Conservation (phyloP, 2,329 filamentous ascomycete species). For the Pseudogymnoascus sp. region DNA sequence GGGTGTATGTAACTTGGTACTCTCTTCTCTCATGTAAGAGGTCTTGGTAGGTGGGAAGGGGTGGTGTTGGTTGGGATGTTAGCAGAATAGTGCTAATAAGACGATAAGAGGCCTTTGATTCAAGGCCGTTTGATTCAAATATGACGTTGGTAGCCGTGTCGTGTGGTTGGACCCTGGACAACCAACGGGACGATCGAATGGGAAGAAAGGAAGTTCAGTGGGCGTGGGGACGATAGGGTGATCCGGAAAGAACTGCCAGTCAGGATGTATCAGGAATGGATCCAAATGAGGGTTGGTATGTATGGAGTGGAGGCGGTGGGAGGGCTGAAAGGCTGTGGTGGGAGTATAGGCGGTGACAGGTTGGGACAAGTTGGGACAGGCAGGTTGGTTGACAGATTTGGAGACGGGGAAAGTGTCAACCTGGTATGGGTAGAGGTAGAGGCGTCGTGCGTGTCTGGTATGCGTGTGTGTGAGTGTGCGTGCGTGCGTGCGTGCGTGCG, state of each 20-base stretch:
- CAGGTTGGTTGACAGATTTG: neutral
- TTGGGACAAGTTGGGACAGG: neutral
- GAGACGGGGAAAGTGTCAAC: neutral
- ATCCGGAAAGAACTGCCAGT: neutral
- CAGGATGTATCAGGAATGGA: too few species aligned
- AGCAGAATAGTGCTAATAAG: neutral
- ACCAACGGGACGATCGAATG: neutral
- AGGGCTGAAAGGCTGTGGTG: neutral
- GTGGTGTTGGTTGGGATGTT: neutral
- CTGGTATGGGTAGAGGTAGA: constrained; percentile 5
- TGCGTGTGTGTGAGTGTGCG: constrained; percentile 4
- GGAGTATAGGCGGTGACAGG: too few species aligned
- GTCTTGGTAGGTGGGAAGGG: neutral
- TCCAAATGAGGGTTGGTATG: neutral
- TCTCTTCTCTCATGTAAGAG: neutral
- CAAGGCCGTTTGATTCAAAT: neutral
- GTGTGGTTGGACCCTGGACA: neutral
- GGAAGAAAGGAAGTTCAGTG: neutral
- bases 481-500: constrained; percentile 10
- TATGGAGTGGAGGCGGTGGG: neutral
- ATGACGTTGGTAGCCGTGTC: neutral
- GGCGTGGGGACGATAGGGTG: neutral
- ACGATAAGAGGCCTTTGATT: neutral
- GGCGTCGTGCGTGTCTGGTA: constrained; percentile 12
- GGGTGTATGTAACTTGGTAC: neutral